Evolutionary conservation across 2,329 filamentous ascomycete genomes (phyloP), one percentile per base, ranked within the genome.

Genomic region (Xylariaceae sp.): DNA sequence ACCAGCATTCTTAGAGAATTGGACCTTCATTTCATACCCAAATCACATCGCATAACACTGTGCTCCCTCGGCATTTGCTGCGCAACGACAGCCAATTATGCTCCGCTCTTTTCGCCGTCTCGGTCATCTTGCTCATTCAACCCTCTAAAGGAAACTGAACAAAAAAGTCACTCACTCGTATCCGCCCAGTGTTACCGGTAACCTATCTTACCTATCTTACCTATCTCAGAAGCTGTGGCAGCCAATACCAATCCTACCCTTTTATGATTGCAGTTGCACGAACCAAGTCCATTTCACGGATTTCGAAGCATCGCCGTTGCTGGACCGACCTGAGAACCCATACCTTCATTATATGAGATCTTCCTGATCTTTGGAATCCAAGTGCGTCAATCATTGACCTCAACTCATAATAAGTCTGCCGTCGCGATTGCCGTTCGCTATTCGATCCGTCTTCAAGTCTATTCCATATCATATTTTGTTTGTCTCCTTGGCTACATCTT

Each of bases 291-390:
- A n/a, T 30, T 9, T 44, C 32, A 35, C 34, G 4, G 50, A 44
- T 32, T 40, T 30, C 8, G 35, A 47, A 26, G 45, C 8, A 40
- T 46, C 26, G 6, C 35, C 12, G 27, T 47, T 11, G 11, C 35
- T 45, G 4, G 41, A n/a, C 39, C 35, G 27, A 31, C 40, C 34
- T 44, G 35, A 46, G 41, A 34, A 11, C 31, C 12, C 9, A 34
- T 19, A n/a, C 43, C 35, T 42, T 53, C 45, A 45, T n/a, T 30
- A 60, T 42, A 57, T 62, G 64, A 49, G 61, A 62, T 64, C 64
- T 54, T 64, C 62, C 63, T 64, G 60, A 39, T 26, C 44, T 51
- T 39, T 42, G 8, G 46, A 43, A 26, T 39, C 35, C 44, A 34
- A 34, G 40, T 49, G 45, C 43, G 49, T 51, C 31, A 31, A 39